Conservation (phyloP, 495 filamentous ascomycete species). For the Penicillium lividum region DNA sequence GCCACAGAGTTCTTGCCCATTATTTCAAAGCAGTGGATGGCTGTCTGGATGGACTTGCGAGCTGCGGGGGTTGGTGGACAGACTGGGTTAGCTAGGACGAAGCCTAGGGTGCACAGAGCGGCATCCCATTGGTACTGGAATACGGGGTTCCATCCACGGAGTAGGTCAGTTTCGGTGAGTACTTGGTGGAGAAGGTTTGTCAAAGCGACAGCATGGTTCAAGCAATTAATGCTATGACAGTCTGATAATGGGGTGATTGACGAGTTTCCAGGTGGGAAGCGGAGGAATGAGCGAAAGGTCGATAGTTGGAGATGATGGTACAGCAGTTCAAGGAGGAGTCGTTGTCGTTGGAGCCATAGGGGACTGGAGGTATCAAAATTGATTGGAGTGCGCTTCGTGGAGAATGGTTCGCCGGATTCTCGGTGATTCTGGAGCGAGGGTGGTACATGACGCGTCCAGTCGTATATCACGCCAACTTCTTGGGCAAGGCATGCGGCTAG, state of each 20-base stretch:
- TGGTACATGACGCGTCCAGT: constrained; percentile 43
- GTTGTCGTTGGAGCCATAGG: constrained; percentile 35
- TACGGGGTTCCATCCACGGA: constrained; percentile 46
- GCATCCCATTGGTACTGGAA: constrained; percentile 57
- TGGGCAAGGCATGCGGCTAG: constrained; percentile 34
- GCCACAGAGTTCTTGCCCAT: constrained; percentile 7
- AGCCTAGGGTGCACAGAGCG: constrained; percentile 49
- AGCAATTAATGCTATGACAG: constrained; percentile 32
- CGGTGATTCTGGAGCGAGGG: constrained; percentile 34
- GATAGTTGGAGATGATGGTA: constrained; percentile 31
- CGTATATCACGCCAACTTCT: constrained; percentile 26
- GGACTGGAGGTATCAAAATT: constrained; percentile 38
- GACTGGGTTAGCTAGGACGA: constrained; percentile 44
- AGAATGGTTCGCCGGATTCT: constrained; percentile 36
- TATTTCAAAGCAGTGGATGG: constrained; percentile 38
- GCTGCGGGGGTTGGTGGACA: constrained; percentile 30
- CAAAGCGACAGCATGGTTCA: constrained; percentile 47
- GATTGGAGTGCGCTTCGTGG: constrained; percentile 36
- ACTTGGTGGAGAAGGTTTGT: constrained; percentile 52
- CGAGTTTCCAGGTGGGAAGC: constrained; percentile 15
- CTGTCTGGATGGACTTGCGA: constrained; percentile 35
- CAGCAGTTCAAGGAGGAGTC: constrained; percentile 27
- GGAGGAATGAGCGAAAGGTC: constrained; percentile 30
- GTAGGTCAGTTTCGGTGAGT: constrained; percentile 42
- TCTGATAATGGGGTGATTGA: constrained; percentile 30